These are phyloP conservation scores for Aspergillus avenaceus DNA, from an alignment of 495 filamentous ascomycete genomes.

Conservation along the genomic window DNA sequence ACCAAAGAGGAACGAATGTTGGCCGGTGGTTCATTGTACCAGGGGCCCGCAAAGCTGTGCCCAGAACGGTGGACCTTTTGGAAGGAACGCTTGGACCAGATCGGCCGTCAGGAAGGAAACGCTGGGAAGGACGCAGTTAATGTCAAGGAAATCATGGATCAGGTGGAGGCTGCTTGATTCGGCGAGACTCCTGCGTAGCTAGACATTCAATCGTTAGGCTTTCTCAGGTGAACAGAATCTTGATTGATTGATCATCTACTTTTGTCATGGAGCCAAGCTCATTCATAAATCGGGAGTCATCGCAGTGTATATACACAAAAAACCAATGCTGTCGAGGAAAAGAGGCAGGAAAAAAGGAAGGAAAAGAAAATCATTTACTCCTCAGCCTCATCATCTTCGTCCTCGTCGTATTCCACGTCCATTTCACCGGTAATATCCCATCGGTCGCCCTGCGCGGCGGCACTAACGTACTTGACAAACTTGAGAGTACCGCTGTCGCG, in stretches of 20 bases:
- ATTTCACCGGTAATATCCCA: slow-evolving; percentile 82
- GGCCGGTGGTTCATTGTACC: background rate
- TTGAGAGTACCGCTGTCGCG: slow-evolving; percentile 77
- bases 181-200: no score
- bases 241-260: no score
- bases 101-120: background rate
- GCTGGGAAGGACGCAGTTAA: background rate
- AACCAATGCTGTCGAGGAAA: no score
- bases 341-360: no score
- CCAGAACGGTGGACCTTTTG: slow-evolving; percentile 4
- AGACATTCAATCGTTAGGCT: no score
- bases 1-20: background rate
- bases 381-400: no score
- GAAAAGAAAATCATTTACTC: no score
- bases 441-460: slow-evolving; percentile 74
- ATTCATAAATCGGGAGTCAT: no score
- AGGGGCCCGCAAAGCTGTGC: background rate
- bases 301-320: no score
- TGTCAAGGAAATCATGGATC: background rate
- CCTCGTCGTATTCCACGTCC: slow-evolving; percentile 42
- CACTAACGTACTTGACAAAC: slow-evolving; percentile 96
- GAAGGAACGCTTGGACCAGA: slow-evolving; percentile 1
- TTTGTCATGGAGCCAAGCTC: no score
- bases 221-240: no score
- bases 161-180: background rate